These are phyloP conservation scores for Colletotrichum incanum DNA, from an alignment of 2,329 filamentous ascomycete genomes.

Conservation along the genomic window DNA sequence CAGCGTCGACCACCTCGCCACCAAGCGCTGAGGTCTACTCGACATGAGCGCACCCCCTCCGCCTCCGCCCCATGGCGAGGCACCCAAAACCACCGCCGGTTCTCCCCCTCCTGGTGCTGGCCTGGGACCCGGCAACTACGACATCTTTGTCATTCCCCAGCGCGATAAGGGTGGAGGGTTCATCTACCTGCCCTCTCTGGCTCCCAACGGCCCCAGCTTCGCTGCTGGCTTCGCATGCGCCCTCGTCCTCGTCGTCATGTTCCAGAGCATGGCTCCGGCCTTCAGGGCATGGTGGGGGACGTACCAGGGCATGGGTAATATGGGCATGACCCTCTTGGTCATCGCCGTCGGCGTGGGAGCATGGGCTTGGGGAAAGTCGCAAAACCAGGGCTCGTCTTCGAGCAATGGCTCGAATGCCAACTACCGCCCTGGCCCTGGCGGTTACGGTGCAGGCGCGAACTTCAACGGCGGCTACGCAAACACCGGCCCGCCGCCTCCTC, in stretches of 20 bases:
- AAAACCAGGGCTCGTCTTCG: conserved; percentile 52
- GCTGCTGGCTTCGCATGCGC: conserved; percentile 87
- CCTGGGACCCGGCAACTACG: conserved; percentile 91
- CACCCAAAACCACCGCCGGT: conserved; percentile 76
- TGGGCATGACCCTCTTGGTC: conserved; percentile 80
- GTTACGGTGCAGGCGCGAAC: conserved; percentile 42
- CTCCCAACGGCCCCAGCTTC: conserved; percentile 91
- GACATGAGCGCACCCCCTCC: conserved; percentile 77
- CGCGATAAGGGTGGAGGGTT: conserved; percentile 92
- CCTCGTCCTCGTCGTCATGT: conserved; percentile 80
- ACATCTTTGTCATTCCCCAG: conserved; percentile 96
- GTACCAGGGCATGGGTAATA: conserved; percentile 80
- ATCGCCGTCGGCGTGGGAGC: conserved; percentile 82
- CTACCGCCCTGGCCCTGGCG: conserved; percentile 34
- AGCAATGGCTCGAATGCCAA: conserved; percentile 22
- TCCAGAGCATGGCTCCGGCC: conserved; percentile 80
- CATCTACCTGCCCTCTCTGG: conserved; percentile 91
- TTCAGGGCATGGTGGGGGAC: conserved; percentile 81
- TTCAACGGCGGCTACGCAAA: conserved; percentile 38
- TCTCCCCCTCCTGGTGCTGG: conserved; percentile 66
- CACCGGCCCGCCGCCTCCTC: conserved; percentile 41
- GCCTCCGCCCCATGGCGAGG: conserved; percentile 87
- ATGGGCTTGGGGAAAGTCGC: conserved; percentile 69
- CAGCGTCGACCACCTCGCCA: conserved; percentile 20
- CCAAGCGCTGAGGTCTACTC: conserved; percentile 44